Evolutionary conservation across 2,329 filamentous ascomycete genomes (phyloP).

Genomic region (Grosmannia penicillata): DNA sequence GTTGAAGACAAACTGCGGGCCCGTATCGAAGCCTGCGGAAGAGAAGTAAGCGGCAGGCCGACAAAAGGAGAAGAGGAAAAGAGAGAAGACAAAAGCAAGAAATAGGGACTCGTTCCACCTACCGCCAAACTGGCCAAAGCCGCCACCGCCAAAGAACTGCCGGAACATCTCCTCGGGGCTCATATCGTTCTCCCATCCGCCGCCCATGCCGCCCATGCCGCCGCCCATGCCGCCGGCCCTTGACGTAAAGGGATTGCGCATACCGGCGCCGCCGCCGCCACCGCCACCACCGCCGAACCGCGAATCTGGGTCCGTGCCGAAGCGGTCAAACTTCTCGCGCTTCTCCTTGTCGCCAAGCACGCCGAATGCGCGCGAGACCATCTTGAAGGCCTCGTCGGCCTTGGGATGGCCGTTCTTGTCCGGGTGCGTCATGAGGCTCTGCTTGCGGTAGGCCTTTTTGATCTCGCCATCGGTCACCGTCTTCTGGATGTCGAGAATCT

Average conservation of each 20-base stretch:
- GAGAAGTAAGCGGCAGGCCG: neutral
- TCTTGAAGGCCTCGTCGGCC: conserved; percentile 96
- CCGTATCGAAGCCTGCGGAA: conserved; percentile 48
- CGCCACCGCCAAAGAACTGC: conserved; percentile 79
- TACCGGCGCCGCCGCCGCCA: conserved; percentile 13
- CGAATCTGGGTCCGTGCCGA: conserved; percentile 83
- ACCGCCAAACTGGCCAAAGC: conserved; percentile 43
- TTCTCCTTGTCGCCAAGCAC: conserved; percentile 89
- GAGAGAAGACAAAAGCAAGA: neutral
- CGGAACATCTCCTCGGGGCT: conserved; percentile 95
- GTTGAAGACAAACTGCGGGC: conserved; percentile 89
- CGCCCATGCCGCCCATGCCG: conserved; percentile 36
- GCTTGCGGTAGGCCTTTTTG: conserved; percentile 94
- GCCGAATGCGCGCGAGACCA: conserved; percentile 89
- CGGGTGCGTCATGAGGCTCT: conserved; percentile 87
- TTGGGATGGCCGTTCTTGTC: conserved; percentile 97
- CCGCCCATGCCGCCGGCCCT: conserved; percentile 12
- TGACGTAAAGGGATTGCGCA: conserved; percentile 6
- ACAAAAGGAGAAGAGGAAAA: neutral
- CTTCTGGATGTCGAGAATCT: conserved; percentile 61
- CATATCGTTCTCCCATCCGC: conserved; percentile 74
- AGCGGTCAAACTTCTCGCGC: conserved; percentile 74
- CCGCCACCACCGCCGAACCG: conserved; percentile 52
- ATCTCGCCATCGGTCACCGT: conserved; percentile 69
- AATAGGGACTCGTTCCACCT: conserved; percentile 8